Percentiles rank a stretch among this genome's conserved stretches.
Evolutionary conservation across 129 eudicot genomes (phyloP).

Genomic region (Artemisia tridentata): DNA sequence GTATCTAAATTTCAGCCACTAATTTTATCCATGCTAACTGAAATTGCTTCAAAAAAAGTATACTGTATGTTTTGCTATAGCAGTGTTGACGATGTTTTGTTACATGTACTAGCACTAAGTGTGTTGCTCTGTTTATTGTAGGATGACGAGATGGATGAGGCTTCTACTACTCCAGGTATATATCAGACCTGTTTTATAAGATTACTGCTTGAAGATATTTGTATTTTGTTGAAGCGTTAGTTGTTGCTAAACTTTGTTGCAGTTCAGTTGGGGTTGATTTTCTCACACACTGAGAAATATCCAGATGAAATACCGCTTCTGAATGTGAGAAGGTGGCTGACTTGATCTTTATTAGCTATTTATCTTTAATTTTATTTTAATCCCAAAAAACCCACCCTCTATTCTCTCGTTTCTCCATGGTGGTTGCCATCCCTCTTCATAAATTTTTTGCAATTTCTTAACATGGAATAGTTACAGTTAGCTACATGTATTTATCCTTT

Average conservation of each 20-base stretch:
- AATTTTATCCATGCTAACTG: no score
- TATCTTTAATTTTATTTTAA: not conserved
- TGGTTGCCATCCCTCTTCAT: not conserved
- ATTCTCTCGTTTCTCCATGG: conserved; percentile 1
- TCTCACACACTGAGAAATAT: conserved; percentile 91
- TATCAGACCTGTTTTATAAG: conserved; percentile 9
- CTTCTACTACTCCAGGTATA: conserved; percentile 35
- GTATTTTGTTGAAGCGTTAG: not conserved
- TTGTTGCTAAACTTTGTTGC: conserved; percentile 40
- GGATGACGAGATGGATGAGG: conserved; percentile 38
- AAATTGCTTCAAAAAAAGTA: no score
- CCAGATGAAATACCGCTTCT: conserved; percentile 97
- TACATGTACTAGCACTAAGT: conserved; percentile 9
- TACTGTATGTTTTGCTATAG: not conserved
- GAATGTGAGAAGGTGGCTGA: conserved; percentile 62
- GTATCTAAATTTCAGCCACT: not conserved
- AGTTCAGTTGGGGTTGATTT: conserved; percentile 88
- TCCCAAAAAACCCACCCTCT: not conserved
- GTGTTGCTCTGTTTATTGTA: conserved; percentile 12
- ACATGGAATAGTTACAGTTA: no score
- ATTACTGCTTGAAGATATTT: conserved; percentile 19
- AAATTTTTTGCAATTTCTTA: not conserved
- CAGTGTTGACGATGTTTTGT: not conserved
- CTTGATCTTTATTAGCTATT: conserved; percentile 11
- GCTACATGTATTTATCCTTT: no score